Evolutionary conservation across 2,329 filamentous ascomycete species (phyloP), one percentile per base, ranked within the genome.

Genomic region (Coniosporium tulheliwenetii): DNA sequence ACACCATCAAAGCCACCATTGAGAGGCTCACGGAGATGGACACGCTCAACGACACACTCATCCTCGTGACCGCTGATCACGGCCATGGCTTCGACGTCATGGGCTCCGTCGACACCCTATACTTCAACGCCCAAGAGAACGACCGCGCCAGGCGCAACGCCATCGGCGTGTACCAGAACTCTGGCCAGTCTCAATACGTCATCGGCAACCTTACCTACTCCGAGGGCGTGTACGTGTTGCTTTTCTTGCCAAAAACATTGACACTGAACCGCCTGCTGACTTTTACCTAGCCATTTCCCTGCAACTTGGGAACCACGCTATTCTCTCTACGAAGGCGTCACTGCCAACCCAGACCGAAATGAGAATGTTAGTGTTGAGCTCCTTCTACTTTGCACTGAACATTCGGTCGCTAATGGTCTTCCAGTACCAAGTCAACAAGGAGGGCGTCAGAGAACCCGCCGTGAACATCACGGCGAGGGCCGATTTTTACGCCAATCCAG

Each of bases 41-140:
- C 43, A 70, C 76, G 42, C 70, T 86, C 30, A 74, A 89, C 8
- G 75, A 86, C 45, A 93, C 85, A 1, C 73, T 89, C 3, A 69
- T 93, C 47, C 57, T 93, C 39, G 81, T 91, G 38, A 85, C 84
- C 2, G 81, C 84, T n/a, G 84, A 93, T 54, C 85, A 91, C 66
- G 85, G 85, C 35, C 85, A 93, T 63, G 85, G 85, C 41, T 93
- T 93, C 56, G 85, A 87, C 50, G 85, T 93, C 49, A 87, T 80
- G 56, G 85, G 85, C 46, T 78, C 71, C 47, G 82, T 85, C 38
- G 85, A 93, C 54, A 91, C 84, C 13, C 67, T 81, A 55, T 91
- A 87, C 61, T 68, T 89, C 37, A 65, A 72, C 12, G 70, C 72
- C 3, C 74, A 85, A 50, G 60, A 67, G 5, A 68, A 70, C 13